Base-by-base conservation (phyloP, 75 land plant species). In the Selaginella moellendorffii region DNA sequence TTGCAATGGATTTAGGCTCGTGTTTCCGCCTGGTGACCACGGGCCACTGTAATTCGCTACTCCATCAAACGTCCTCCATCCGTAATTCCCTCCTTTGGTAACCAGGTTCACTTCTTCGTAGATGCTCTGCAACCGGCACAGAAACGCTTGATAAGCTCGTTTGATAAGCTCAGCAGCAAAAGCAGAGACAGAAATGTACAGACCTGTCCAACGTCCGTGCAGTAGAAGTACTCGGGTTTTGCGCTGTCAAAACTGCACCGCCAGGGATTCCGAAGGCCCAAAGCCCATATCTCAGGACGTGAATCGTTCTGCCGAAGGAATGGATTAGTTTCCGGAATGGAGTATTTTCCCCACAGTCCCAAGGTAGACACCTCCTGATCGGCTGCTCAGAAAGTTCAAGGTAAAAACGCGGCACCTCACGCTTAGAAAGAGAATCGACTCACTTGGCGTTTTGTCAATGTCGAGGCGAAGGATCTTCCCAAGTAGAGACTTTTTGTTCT, bases 251-350 rank as follows among this genome's bases (percentile, higher is more conserved):
- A 91, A 77, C 85, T 87, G 79, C 92, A 91, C 17, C 92, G 83
- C 97, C 97, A 91, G n/a, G 97, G 97, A 67, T 91, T 91, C 72
- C 88, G 76, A n/a, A 91, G 30, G 21, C 97, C 97, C 23, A 76
- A 68, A 18, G 97, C 85, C 92, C 93, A 91, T 63, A 91, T 82
- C 71, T 91, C 97, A 23, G 79, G 80, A 24, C 64, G 74, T 59
- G 77, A 67, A 5, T 58, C 71, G 8, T 36, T 70, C 29, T 78
- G 79, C 28, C 74, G 74, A 28, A 46, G 61, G 67, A 54, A 84
- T 28, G 97, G 97, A 73, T 91, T 91, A 65, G 80, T 80, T 28
- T 52, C 64, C 9, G 97, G 97, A 20, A 87, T 72, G 26, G 80
- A 74, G 74, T 91, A 91, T 69, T 84, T 84, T 69, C 97, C 97